Conservation (phyloP, 371 early-diverging fungal species). For the Gilbertella persicaria region DNA sequence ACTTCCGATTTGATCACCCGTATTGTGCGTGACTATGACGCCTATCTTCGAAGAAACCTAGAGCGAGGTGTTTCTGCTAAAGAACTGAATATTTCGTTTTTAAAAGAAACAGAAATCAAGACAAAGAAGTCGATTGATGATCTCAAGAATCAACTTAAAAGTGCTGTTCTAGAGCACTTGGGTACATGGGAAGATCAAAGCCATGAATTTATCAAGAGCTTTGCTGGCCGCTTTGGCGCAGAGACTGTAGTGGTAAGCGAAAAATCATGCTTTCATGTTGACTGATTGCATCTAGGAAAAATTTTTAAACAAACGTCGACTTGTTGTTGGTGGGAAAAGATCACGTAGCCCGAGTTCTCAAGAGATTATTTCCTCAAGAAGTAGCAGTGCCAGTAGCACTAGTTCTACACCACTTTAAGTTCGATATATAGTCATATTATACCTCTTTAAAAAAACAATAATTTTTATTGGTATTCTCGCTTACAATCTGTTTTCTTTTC, state of each 20-base stretch:
- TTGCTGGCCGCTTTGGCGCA: slow-evolving; percentile 69
- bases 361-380: slow-evolving; percentile 5
- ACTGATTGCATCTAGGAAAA: slow-evolving; percentile 25
- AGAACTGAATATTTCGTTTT: slow-evolving; percentile 89
- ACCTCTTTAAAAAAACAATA: neutral
- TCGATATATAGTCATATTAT: neutral
- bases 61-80: slow-evolving; percentile 90
- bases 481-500: slow-evolving; percentile 11
- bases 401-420: neutral
- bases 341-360: slow-evolving; percentile 10
- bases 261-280: too few relatives aligned
- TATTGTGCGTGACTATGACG: slow-evolving; percentile 95
- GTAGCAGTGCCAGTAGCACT: neutral
- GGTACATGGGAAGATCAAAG: slow-evolving; percentile 71
- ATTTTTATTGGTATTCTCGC: neutral
- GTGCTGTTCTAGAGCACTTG: slow-evolving; percentile 63
- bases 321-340: slow-evolving; percentile 19
- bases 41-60: slow-evolving; percentile 90
- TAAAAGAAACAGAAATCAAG: slow-evolving; percentile 80
- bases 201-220: slow-evolving; percentile 71
- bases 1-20: slow-evolving; percentile 96
- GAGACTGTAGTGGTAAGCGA: slow-evolving; percentile 53
- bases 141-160: slow-evolving; percentile 67
- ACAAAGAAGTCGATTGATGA: slow-evolving; percentile 75
- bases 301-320: slow-evolving; percentile 26